Percentiles rank a stretch among this genome's conserved stretches.
Conservation (phyloP, 768 basidiomycete species). For the Udeniomyces megalosporus region DNA sequence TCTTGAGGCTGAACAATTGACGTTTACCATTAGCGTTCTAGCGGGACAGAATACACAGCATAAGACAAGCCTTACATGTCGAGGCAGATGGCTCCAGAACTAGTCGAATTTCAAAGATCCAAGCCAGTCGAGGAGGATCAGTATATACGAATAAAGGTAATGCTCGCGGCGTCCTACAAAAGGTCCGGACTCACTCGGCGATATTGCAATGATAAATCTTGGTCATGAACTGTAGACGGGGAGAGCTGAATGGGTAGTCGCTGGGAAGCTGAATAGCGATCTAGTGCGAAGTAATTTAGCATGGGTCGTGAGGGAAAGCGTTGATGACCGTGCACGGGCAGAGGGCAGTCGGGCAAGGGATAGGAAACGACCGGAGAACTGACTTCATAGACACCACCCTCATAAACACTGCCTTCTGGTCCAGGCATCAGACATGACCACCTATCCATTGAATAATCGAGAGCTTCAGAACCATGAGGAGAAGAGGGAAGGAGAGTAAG, state of each 20-base stretch:
- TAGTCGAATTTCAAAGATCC: not conserved
- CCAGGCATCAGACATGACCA: conserved; percentile 14
- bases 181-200: conserved; percentile 12
- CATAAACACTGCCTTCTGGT: conserved; percentile 12
- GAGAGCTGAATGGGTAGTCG: conserved; percentile 47
- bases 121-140: too few relatives aligned
- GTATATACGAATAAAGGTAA: not conserved
- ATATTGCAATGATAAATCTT: conserved; percentile 15
- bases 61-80: not conserved
- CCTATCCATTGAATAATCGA: not conserved
- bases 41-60: conserved; percentile 33
- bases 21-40: conserved; percentile 34
- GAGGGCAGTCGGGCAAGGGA: not conserved
- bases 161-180: not conserved
- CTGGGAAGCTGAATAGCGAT: conserved; percentile 47
- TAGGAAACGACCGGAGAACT: not conserved
- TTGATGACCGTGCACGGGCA: not conserved
- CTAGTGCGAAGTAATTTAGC: conserved; percentile 17
- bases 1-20: conserved; percentile 81
- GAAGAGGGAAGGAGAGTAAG: not conserved
- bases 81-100: not conserved
- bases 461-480: not conserved
- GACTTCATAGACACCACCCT: conserved; percentile 13
- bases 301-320: not conserved
- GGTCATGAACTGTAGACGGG: conserved; percentile 16